Conservation (phyloP, 2,329 filamentous ascomycete species). For the Colletotrichum sp. region DNA sequence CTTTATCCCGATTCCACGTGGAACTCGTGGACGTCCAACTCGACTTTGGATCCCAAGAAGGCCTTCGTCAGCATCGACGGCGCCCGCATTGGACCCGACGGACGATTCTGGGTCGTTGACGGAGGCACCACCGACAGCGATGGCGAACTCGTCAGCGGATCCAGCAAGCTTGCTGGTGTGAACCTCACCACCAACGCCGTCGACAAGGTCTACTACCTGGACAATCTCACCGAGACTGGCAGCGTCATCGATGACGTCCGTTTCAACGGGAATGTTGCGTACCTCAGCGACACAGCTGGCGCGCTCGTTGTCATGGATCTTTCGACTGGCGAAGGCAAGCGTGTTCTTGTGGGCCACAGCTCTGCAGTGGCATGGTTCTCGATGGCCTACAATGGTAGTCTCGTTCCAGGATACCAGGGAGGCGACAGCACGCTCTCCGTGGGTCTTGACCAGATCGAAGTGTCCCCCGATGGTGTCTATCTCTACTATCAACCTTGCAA, state of each 20-base stretch:
- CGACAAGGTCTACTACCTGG: slow-evolving; percentile 1
- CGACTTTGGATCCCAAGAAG: not conserved
- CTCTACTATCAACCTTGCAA: slow-evolving; percentile 9
- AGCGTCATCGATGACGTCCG: not conserved
- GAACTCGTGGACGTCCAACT: not conserved
- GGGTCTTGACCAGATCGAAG: not conserved
- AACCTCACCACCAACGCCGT: not conserved
- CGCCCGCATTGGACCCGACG: not conserved
- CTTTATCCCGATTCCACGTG: not conserved
- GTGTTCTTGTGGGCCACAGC: not conserved
- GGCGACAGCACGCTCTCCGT: not conserved
- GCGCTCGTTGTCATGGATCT: not conserved
- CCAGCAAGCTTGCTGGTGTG: not conserved
- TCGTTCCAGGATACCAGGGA: not conserved
- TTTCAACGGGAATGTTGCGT: not conserved
- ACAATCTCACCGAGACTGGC: not conserved
- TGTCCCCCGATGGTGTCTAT: not conserved
- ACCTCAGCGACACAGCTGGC: slow-evolving; percentile 1
- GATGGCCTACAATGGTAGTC: not conserved
- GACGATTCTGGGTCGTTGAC: slow-evolving; percentile 1
- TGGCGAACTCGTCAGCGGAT: not conserved
- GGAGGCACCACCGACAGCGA: not conserved
- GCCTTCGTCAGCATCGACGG: not conserved
- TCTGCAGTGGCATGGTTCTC: not conserved
- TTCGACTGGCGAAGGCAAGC: not conserved